Base-by-base conservation (phyloP, 148 eudicot species). In the Rhododendron williamsianum region DNA sequence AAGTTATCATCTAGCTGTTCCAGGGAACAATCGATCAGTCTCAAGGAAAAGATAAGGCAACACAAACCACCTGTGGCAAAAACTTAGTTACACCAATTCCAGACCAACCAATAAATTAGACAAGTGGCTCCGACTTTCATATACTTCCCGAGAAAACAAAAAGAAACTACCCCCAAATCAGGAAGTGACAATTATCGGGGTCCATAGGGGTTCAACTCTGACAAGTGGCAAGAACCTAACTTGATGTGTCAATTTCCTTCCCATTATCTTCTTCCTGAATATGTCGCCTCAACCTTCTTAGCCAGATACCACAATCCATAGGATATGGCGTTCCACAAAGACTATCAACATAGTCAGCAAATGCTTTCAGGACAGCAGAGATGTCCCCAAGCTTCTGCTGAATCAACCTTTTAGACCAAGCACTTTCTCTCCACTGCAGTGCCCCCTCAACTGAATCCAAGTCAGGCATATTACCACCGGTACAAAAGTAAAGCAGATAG, bases 301-400 rank as follows among this genome's bases (percentile, higher is more conserved):
- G 89, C 99, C 99, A 97, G 35, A 94, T 92, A 38, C 90, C 93
- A 83, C 89, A 91, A 86, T 95, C 94, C 71, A 97, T 92, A 19
- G 96, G 97, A 84, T 97, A 97, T 0, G 99, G 98, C 1, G 99
- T 97, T 23, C 98, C 98, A 87, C 98, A 97, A 11, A 97, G 85
- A 89, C 98, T 97, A 81, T 97, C 99, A 15, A 97, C 99, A 88
- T 95, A 97, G 86, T 97, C 99, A 43, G 99, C 95, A 87, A 97
- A 97, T 69, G 98, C 99, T 88, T 97, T 97, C 67, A 97, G 81
- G 58, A 97, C 92, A 81, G 99, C 98, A 15, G 99, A 95, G 74
- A 97, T 92, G 36, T 97, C 98, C 84, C 99, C 99, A 8, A 97
- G 96, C 87, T 87, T 92, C 88, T 94, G 96, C 87, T 97, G 99